phyloP scores from a whole-genome alignment of 2,329 filamentous ascomycete species.

The Penicillium sp. region DNA sequence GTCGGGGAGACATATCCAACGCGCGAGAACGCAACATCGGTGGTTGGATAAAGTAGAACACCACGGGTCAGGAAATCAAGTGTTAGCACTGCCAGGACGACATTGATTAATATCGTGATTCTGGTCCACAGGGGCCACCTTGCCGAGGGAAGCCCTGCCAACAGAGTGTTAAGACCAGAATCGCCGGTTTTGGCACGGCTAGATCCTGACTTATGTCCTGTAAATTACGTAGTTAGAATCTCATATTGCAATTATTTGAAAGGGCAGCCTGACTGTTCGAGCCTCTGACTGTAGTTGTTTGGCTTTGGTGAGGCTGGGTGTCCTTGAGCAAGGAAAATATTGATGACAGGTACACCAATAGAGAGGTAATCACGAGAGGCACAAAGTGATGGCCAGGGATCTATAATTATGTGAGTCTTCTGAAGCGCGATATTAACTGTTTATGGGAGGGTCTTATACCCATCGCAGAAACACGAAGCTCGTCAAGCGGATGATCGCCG shows the following conservation, averaged over 20 bases:
- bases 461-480: slow-evolving; percentile 45
- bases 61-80: slow-evolving; percentile 77
- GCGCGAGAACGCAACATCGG: slow-evolving; percentile 80
- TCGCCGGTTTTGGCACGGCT: slow-evolving; percentile 8
- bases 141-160: slow-evolving; percentile 73
- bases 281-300: slow-evolving; percentile 2
- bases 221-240: background rate
- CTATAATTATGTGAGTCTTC: slow-evolving; percentile 22
- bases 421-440: background rate
- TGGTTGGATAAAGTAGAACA: slow-evolving; percentile 63
- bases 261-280: slow-evolving; percentile 5
- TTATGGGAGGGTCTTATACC: slow-evolving; percentile 26
- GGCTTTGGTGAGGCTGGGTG: background rate
- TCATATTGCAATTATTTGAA: background rate
- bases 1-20: slow-evolving; percentile 81
- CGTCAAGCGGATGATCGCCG: slow-evolving; percentile 33
- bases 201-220: slow-evolving; percentile 4
- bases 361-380: slow-evolving; percentile 38
- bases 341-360: slow-evolving; percentile 46
- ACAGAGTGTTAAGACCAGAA: slow-evolving; percentile 59
- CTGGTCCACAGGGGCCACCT: slow-evolving; percentile 64
- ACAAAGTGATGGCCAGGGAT: slow-evolving; percentile 38
- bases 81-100: slow-evolving; percentile 64
- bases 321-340: slow-evolving; percentile 23
- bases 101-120: slow-evolving; percentile 69